Evolutionary conservation across 108 stramenopile species (phyloP).

Genomic region (Stephanodiscus minutulus): DNA sequence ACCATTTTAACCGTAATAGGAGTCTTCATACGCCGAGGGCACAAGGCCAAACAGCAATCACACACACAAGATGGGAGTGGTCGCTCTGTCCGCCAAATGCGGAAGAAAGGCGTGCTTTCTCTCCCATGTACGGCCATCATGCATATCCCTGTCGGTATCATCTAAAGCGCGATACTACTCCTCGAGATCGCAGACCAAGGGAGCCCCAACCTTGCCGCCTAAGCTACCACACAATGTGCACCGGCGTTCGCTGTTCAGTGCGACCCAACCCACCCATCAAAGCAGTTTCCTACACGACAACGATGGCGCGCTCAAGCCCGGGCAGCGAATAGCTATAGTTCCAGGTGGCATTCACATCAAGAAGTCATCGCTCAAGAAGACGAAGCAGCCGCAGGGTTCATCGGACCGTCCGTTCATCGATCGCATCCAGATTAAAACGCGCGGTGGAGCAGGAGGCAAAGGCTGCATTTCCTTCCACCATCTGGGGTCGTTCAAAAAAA

Average conservation of each 20-base stretch:
- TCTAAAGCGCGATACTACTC: not conserved
- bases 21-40: not conserved
- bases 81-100: not conserved
- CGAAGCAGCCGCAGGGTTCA: not conserved
- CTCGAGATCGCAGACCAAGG: not conserved
- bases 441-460: constrained; percentile 77
- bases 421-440: constrained; percentile 61
- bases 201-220: not conserved
- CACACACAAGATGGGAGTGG: not conserved
- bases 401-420: constrained; percentile 66
- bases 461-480: constrained; percentile 66
- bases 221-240: constrained; percentile 5
- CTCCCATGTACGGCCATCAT: not conserved
- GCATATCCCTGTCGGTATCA: not conserved
- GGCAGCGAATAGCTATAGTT: constrained; percentile 15
- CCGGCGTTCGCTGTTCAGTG: not conserved
- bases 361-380: not conserved
- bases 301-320: constrained; percentile 7
- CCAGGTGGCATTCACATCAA: constrained; percentile 7
- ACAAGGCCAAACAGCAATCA: not conserved
- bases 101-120: not conserved
- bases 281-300: not conserved
- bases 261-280: constrained; percentile 9
- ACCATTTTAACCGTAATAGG: not conserved
- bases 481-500: constrained; percentile 57